These are phyloP conservation scores for Mallotus nudiflorus DNA, from an alignment of 345 rosid species.

Conservation along the genomic window DNA sequence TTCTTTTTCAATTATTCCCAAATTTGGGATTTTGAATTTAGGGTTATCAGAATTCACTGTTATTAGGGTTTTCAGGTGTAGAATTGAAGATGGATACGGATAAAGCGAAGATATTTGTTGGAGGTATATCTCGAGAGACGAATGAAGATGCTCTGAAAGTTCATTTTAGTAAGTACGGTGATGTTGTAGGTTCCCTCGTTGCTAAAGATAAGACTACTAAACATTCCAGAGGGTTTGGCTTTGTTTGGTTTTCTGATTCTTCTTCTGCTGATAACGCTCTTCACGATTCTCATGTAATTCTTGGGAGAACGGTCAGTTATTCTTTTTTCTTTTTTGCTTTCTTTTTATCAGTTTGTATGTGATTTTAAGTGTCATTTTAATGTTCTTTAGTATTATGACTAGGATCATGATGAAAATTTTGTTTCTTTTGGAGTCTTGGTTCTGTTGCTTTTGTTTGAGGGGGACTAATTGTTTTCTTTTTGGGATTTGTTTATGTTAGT, in stretches of 20 bases:
- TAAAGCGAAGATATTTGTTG: conserved; percentile 61
- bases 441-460: conserved; percentile 8
- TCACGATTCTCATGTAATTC: conserved; percentile 53
- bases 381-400: too few species aligned
- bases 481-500: background rate
- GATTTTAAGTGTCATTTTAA: background rate
- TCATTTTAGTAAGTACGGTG: conserved; percentile 71
- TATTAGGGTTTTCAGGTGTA: conserved; percentile 23
- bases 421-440: too few species aligned
- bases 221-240: conserved; percentile 65
- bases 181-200: conserved; percentile 48
- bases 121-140: conserved; percentile 63
- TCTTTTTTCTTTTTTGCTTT: conserved; percentile 1
- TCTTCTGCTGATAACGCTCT: conserved; percentile 57
- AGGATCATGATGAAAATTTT: too few species aligned
- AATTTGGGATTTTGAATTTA: conserved; percentile 16
- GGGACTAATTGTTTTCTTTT: background rate
- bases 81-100: conserved; percentile 49
- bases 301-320: conserved; percentile 67
- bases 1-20: background rate
- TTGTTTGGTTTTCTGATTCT: conserved; percentile 61
- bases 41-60: conserved; percentile 18
- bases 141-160: conserved; percentile 50
- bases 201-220: conserved; percentile 50
- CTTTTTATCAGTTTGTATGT: background rate